These are phyloP conservation scores for Saccharomycodes ludwigii DNA, from an alignment of 805 yeast genomes.

Conservation along the genomic window DNA sequence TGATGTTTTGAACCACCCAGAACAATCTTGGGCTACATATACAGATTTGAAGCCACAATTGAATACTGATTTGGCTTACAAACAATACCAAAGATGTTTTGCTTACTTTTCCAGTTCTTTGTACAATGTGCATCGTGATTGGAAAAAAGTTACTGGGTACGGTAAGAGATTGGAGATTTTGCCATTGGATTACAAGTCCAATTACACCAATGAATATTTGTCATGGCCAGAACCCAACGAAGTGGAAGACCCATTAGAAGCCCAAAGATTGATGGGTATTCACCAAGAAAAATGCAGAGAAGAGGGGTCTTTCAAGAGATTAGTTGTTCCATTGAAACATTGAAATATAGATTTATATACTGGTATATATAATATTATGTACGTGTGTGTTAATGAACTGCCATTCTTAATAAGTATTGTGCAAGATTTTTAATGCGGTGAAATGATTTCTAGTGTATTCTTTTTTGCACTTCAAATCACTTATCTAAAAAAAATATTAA, in stretches of 20 bases:
- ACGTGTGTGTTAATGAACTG: too few relatives aligned
- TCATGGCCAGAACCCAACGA: constrained; percentile 39
- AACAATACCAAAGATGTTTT: constrained; percentile 40
- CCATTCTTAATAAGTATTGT: too few relatives aligned
- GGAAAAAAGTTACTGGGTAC: constrained; percentile 43
- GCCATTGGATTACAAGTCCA: constrained; percentile 36
- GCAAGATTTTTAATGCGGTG: too few relatives aligned
- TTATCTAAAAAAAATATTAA: too few relatives aligned
- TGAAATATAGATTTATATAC: too few relatives aligned
- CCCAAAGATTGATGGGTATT: constrained; percentile 33
- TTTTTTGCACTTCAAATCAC: too few relatives aligned
- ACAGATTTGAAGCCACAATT: constrained; percentile 36
- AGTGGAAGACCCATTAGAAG: constrained; percentile 33
- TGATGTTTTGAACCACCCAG: constrained; percentile 31
- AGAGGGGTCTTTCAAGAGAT: constrained; percentile 37
- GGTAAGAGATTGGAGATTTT: constrained; percentile 42
- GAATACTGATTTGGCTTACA: constrained; percentile 28
- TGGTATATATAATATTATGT: too few relatives aligned
- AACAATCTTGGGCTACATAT: constrained; percentile 34
- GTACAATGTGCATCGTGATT: constrained; percentile 43
- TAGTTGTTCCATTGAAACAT: constrained; percentile 24
- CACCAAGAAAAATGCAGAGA: constrained; percentile 35
- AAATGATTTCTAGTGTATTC: too few relatives aligned
- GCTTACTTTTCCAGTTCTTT: constrained; percentile 42
- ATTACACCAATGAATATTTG: constrained; percentile 39